A percentile compares a stretch with the other conserved stretches of the same genome.
Evolutionary conservation across 164 flowering plant genomes (phyloP).

Genomic region (Magnolia kwangsiensis): DNA sequence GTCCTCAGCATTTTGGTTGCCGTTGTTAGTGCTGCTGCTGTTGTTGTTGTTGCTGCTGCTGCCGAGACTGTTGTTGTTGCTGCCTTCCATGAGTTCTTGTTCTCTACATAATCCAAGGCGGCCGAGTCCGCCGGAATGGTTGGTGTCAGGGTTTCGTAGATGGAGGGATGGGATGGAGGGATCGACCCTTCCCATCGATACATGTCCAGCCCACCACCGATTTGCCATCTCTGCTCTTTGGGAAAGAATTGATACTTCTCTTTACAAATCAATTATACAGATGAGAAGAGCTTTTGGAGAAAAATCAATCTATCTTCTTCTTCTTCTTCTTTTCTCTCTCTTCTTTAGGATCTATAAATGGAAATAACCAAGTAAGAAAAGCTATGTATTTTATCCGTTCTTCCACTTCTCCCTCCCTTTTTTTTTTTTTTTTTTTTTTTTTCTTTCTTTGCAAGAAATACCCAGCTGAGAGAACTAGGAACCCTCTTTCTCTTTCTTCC

Average conservation of each 20-base stretch:
- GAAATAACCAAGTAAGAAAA: background rate
- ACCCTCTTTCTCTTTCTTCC: background rate
- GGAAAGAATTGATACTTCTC: background rate
- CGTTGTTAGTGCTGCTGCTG: conserved; percentile 30
- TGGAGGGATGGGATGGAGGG: conserved; percentile 44
- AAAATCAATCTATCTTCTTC: background rate
- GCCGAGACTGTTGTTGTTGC: conserved; percentile 27
- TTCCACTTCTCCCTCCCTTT: background rate
- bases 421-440: too few species aligned
- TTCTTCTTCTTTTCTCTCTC: background rate
- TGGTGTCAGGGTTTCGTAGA: conserved; percentile 43
- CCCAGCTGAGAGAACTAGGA: background rate
- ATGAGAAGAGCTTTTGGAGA: background rate
- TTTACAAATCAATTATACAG: background rate
- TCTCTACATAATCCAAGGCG: conserved; percentile 26
- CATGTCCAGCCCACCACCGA: conserved; percentile 82
- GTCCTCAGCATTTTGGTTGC: conserved; percentile 25
- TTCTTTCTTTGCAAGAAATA: background rate
- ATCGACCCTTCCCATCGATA: conserved; percentile 54
- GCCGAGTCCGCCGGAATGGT: conserved; percentile 9
- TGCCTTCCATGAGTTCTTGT: conserved; percentile 38
- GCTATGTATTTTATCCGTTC: background rate
- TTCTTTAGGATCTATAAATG: background rate
- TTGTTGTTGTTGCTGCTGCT: conserved; percentile 29
- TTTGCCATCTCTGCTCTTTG: conserved; percentile 44